Evolutionary conservation across 2,329 filamentous ascomycete genomes (phyloP).

Genomic region (Juglanconis sp.): DNA sequence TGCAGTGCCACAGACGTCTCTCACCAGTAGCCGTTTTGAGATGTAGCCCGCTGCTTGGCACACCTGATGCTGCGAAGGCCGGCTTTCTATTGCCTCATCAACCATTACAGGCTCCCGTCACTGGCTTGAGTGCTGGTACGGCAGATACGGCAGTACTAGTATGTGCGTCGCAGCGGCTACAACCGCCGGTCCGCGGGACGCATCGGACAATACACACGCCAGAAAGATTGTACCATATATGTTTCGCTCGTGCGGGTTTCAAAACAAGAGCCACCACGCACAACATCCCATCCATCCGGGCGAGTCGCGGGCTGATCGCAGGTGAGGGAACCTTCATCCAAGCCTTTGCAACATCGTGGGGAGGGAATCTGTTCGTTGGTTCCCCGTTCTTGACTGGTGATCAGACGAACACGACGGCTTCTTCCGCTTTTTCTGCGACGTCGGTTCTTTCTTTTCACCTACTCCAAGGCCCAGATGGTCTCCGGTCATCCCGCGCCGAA

Average conservation of each 20-base stretch:
- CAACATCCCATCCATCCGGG: neutral
- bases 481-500: neutral
- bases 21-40: neutral
- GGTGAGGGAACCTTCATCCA: neutral
- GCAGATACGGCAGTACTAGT: neutral
- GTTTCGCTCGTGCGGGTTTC: neutral
- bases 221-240: neutral
- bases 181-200: conserved; percentile 4
- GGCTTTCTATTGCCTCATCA: neutral
- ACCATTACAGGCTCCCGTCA: conserved; percentile 1
- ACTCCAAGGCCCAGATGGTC: neutral
- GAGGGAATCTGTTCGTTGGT: neutral
- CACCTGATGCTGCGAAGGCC: conserved; percentile 4
- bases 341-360: neutral
- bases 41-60: neutral
- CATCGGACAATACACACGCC: conserved; percentile 4
- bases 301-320: neutral
- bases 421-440: neutral
- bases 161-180: neutral
- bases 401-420: conserved; percentile 16
- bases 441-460: neutral
- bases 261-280: neutral
- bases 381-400: conserved; percentile 2
- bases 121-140: neutral
- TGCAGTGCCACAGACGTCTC: conserved; percentile 6